A percentile compares a stretch with the other conserved stretches of the same genome.
Evolutionary conservation across 306 rosid genomes (phyloP).

Genomic region (Glycine tomentella): DNA sequence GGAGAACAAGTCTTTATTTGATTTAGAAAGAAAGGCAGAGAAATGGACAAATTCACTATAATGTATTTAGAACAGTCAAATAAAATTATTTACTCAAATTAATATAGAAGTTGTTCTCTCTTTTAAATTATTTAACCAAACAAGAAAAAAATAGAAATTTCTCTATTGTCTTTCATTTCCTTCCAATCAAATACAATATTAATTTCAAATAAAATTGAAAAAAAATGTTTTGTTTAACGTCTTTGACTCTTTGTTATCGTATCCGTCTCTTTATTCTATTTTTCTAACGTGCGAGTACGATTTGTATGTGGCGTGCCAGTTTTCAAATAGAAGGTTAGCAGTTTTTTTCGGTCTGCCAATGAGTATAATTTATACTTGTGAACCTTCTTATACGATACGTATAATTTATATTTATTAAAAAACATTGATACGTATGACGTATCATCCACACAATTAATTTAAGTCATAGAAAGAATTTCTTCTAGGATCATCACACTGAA

Average conservation of each 20-base stretch:
- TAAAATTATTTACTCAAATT: not conserved
- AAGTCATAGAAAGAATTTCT: not conserved
- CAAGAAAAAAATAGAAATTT: not conserved
- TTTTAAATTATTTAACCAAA: not conserved
- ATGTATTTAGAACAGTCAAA: not conserved
- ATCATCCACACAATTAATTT: not conserved
- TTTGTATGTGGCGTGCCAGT: not conserved
- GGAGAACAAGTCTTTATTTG: not conserved
- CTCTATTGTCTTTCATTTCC: not conserved
- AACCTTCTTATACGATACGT: not conserved
- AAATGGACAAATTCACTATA: no score
- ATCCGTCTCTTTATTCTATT: not conserved
- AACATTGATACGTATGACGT: not conserved
- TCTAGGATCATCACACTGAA: not conserved
- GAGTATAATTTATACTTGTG: not conserved
- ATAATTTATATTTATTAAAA: not conserved
- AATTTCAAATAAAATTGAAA: not conserved
- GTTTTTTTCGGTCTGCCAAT: not conserved
- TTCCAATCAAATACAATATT: not conserved
- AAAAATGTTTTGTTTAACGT: not conserved
- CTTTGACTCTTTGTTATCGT: not conserved
- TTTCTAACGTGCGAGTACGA: not conserved
- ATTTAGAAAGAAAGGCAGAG: not conserved
- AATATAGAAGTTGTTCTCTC: not conserved
- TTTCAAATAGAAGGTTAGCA: not conserved